phyloP scores from a whole-genome alignment of 2,329 filamentous ascomycete species.

The Helotiales sp. region DNA sequence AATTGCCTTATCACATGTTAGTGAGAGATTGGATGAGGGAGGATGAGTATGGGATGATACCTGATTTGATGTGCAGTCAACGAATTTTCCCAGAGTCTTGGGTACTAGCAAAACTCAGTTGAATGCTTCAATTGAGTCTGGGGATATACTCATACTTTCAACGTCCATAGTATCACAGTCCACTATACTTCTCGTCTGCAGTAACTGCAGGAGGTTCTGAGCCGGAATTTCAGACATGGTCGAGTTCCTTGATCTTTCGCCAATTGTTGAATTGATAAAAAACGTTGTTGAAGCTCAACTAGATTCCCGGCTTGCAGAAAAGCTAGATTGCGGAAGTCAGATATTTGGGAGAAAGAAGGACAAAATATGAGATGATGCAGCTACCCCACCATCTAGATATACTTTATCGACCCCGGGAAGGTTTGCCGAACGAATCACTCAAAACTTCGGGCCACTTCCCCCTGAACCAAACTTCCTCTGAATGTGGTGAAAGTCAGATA shows the following conservation, averaged over 20 bases:
- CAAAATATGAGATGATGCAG: background rate
- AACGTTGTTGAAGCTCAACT: background rate
- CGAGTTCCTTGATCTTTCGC: background rate
- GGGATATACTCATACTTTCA: slow-evolving; percentile 38
- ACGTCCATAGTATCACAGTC: slow-evolving; percentile 54
- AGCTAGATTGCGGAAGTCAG: background rate
- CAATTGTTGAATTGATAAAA: no score
- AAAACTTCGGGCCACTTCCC: background rate
- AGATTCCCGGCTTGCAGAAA: background rate
- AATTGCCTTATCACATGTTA: slow-evolving; percentile 43
- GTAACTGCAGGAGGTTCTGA: slow-evolving; percentile 41
- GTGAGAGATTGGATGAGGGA: background rate
- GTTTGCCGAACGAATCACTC: slow-evolving; percentile 10
- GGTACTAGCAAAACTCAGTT: slow-evolving; percentile 39
- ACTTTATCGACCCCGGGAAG: slow-evolving; percentile 1
- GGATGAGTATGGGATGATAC: slow-evolving; percentile 31
- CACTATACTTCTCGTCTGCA: slow-evolving; percentile 45
- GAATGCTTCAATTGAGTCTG: background rate
- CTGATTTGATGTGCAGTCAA: slow-evolving; percentile 56
- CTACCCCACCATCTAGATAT: background rate
- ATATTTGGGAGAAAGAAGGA: background rate
- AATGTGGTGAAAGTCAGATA: background rate
- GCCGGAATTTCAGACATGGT: slow-evolving; percentile 16
- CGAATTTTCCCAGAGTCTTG: slow-evolving; percentile 46
- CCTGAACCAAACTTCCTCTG: background rate